Evolutionary conservation across 2,329 filamentous ascomycete species (phyloP).

Genomic region (Aureobasidium leucospermi): DNA sequence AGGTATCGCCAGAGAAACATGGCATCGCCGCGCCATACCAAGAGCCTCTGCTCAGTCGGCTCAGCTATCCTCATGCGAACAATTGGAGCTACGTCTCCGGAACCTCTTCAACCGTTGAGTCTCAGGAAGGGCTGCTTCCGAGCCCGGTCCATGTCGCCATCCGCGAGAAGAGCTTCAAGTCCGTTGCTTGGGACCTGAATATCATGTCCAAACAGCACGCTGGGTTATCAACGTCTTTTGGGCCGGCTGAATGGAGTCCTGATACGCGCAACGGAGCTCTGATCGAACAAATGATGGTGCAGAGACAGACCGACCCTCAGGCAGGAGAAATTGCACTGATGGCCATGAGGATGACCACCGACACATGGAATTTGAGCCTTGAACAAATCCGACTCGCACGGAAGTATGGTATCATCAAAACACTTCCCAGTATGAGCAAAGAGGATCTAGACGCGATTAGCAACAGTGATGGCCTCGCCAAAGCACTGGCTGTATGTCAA

Average conservation of each 20-base stretch:
- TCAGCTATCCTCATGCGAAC: neutral
- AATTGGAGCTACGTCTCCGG: neutral
- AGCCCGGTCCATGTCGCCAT: neutral
- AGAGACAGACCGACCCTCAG: neutral
- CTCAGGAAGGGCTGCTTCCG: neutral
- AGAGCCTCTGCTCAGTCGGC: neutral
- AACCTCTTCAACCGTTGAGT: neutral
- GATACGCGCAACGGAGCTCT: neutral
- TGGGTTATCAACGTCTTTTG: neutral
- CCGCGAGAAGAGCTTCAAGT: neutral
- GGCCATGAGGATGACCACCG: neutral
- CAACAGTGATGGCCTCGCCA: conserved; percentile 9
- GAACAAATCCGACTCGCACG: neutral
- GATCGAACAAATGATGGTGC: neutral
- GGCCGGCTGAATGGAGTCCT: neutral
- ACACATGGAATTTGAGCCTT: neutral
- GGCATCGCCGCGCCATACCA: neutral
- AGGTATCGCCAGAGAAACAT: neutral
- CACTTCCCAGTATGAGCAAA: conserved; percentile 2
- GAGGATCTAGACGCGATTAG: conserved; percentile 5
- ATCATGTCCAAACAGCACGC: neutral
- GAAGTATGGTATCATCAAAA: neutral
- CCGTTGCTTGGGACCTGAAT: neutral
- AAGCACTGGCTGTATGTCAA: conserved; percentile 10
- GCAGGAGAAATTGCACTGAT: neutral